These are phyloP conservation scores for Lunularia cruciata DNA, from an alignment of 225 moss, liverwort and hornwort genomes.

Conservation along the genomic window DNA sequence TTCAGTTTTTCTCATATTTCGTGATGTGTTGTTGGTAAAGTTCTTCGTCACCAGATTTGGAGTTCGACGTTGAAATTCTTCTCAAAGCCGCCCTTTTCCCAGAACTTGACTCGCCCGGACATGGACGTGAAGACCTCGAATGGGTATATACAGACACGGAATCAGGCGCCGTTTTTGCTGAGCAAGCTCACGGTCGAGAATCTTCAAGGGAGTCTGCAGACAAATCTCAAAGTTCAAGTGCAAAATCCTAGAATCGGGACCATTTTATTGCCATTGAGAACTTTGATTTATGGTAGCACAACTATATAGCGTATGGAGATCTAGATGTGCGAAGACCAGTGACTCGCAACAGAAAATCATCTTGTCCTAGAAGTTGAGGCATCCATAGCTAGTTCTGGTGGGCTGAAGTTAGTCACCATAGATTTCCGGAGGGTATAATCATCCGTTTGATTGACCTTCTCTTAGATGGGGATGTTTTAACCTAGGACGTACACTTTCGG, in stretches of 20 bases:
- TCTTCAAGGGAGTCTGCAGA: neutral
- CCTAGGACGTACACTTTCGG: too few species aligned
- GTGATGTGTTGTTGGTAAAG: neutral
- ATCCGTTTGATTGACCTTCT: too few species aligned
- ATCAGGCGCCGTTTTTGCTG: slow-evolving; percentile 1
- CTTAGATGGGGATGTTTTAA: too few species aligned
- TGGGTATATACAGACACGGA: slow-evolving; percentile 15
- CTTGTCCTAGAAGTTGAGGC: neutral
- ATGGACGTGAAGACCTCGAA: slow-evolving; percentile 1
- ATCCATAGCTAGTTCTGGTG: too few species aligned
- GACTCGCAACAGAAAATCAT: neutral
- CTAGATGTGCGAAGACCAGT: neutral
- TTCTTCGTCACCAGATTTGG: slow-evolving; percentile 9
- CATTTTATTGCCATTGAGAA: too few species aligned
- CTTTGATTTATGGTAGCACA: neutral
- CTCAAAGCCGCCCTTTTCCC: slow-evolving; percentile 14
- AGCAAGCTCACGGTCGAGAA: neutral
- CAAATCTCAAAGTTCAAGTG: slow-evolving; percentile 1
- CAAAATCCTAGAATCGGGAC: neutral
- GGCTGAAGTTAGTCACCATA: too few species aligned
- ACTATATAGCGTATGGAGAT: neutral
- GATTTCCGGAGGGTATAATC: too few species aligned
- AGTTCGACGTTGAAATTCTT: slow-evolving; percentile 13
- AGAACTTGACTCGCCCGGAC: neutral
- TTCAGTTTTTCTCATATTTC: too few species aligned